phyloP scores from a whole-genome alignment of 805 yeast genomes.

The Myxozyma geophila region DNA sequence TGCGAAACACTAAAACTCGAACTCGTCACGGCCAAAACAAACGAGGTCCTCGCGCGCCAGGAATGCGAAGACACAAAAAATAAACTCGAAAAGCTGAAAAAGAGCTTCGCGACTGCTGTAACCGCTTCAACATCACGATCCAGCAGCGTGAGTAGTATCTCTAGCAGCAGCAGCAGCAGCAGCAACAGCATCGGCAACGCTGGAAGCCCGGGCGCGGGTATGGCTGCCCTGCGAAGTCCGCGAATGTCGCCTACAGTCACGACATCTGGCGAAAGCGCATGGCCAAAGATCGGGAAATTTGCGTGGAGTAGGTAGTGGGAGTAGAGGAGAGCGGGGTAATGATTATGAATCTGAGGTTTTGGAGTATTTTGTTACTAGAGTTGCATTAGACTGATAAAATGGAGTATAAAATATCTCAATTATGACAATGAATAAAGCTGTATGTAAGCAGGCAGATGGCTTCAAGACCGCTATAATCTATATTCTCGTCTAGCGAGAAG shows the following conservation, averaged over 20 bases:
- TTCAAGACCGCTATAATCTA: too few relatives aligned
- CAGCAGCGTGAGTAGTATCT: background rate
- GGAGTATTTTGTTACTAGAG: too few relatives aligned
- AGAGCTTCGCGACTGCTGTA: background rate
- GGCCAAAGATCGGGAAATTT: conserved; percentile 32
- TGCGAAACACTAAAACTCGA: conserved; percentile 43
- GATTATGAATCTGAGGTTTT: too few relatives aligned
- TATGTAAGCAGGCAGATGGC: too few relatives aligned
- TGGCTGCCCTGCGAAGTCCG: conserved; percentile 1
- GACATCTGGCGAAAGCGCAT: conserved; percentile 7
- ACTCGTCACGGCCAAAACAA: conserved; percentile 41
- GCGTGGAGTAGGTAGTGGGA: conserved; percentile 30
- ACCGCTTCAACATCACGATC: background rate
- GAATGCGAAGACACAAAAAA: conserved; percentile 41
- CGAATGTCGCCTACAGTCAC: conserved; percentile 3
- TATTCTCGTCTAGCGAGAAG: too few relatives aligned
- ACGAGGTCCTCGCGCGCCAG: conserved; percentile 43
- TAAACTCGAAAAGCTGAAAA: conserved; percentile 30
- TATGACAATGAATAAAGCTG: too few relatives aligned
- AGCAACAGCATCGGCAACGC: conserved; percentile 1
- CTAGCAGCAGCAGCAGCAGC: background rate
- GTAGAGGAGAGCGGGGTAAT: background rate
- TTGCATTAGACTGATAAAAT: too few relatives aligned
- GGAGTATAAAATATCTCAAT: too few relatives aligned
- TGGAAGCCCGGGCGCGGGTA: background rate